A percentile compares a stretch with the other conserved stretches of the same genome.
Evolutionary conservation across 257 asterid species (phyloP).

Genomic region (Forsythia suspensa): DNA sequence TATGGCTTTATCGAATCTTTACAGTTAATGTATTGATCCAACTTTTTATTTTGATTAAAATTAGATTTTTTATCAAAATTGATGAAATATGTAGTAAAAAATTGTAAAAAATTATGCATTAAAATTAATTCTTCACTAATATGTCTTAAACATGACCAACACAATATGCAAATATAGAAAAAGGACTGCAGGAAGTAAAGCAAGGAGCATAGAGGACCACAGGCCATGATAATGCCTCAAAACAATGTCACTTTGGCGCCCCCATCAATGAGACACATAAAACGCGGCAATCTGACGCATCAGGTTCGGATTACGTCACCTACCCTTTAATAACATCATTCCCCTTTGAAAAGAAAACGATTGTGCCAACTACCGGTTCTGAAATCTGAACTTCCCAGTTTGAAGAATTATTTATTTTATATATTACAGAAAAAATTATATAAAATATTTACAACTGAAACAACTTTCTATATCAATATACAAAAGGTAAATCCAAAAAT

Average conservation of each 20-base stretch:
- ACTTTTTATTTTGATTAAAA: no score
- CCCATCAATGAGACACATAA: slow-evolving; percentile 27
- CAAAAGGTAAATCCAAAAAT: not conserved
- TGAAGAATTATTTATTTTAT: not conserved
- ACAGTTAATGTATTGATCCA: not conserved
- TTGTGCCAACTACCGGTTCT: not conserved
- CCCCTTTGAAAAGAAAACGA: not conserved
- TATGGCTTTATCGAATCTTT: not conserved
- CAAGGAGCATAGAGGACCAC: not conserved
- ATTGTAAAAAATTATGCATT: no score
- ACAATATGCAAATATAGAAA: not conserved
- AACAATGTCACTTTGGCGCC: slow-evolving; percentile 31
- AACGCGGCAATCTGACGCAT: slow-evolving; percentile 27
- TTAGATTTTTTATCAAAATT: no score
- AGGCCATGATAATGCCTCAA: slow-evolving; percentile 7
- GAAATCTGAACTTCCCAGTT: not conserved
- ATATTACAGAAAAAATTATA: not conserved
- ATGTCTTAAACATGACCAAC: not conserved
- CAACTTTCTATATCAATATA: not conserved
- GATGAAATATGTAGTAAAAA: no score
- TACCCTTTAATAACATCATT: slow-evolving; percentile 26
- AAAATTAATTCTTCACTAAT: no score
- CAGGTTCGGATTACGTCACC: slow-evolving; percentile 10
- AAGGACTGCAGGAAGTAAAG: not conserved
- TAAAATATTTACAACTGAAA: not conserved